Evolutionary conservation across 73 alveolate genomes (phyloP).

Genomic region (Paramecium sexaurelia): DNA sequence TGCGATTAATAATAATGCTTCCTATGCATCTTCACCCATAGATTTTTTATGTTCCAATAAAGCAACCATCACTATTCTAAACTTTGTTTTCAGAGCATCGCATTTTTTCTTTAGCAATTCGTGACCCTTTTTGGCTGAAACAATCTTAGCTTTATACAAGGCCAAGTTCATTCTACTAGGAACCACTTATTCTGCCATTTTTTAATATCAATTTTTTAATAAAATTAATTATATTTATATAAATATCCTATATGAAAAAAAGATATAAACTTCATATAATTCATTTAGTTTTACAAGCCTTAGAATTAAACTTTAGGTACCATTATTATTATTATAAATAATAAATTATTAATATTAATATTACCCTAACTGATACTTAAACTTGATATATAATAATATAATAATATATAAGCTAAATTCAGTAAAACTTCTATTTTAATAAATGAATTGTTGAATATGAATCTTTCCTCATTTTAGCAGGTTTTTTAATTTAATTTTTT

Average conservation of each 20-base stretch:
- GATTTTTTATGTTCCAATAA: slow-evolving; percentile 75
- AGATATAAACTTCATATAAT: background rate
- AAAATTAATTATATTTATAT: too few relatives aligned
- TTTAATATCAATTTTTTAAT: background rate
- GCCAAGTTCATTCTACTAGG: slow-evolving; percentile 70
- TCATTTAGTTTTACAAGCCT: background rate
- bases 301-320: background rate
- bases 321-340: too few relatives aligned
- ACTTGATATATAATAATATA: background rate
- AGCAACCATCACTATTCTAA: slow-evolving; percentile 85
- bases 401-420: background rate
- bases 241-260: too few relatives aligned
- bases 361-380: background rate
- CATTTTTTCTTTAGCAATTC: slow-evolving; percentile 95
- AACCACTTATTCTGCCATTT: slow-evolving; percentile 36
- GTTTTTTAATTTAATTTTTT: background rate
- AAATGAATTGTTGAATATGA: slow-evolving; percentile 30
- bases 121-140: slow-evolving; percentile 96
- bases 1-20: slow-evolving; percentile 81
- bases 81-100: slow-evolving; percentile 82
- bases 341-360: too few relatives aligned
- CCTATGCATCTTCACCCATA: slow-evolving; percentile 85
- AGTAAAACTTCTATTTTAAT: background rate
- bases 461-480: background rate
- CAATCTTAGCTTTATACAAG: slow-evolving; percentile 73